Evolutionary conservation across 192 early-diverging fungal genomes (phyloP).

Genomic region (Coemansia sp.): DNA sequence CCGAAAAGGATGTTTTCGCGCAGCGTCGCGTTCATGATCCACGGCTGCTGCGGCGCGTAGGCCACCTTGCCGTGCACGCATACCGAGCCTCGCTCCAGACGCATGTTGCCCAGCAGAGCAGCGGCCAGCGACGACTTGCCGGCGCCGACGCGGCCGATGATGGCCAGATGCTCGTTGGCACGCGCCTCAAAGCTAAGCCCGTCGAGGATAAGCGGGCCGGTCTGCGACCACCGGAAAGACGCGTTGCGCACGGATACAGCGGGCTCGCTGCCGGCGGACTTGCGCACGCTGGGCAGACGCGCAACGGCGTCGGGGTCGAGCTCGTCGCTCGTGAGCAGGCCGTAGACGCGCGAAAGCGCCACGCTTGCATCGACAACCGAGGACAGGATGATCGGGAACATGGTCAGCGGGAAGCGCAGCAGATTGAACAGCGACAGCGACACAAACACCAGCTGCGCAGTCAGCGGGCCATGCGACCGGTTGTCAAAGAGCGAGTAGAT

Average conservation of each 20-base stretch:
- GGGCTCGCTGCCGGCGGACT: no score
- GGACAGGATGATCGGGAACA: conserved; percentile 30
- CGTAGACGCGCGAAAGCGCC: conserved; percentile 32
- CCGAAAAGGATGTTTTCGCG: conserved; percentile 71
- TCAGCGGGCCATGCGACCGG: conserved; percentile 46
- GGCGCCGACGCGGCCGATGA: conserved; percentile 62
- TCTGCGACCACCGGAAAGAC: conserved; percentile 35
- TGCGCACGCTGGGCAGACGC: no score
- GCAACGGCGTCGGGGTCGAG: conserved; percentile 35
- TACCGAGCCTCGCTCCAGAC: conserved; percentile 17
- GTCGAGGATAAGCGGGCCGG: no score
- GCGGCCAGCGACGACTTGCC: conserved; percentile 73
- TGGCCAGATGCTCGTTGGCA: conserved; percentile 55
- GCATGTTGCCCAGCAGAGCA: conserved; percentile 60
- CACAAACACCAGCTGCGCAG: conserved; percentile 52
- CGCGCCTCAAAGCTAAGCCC: no score
- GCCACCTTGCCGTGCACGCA: conserved; percentile 53
- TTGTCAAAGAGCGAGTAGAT: conserved; percentile 41
- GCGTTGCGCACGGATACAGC: no score
- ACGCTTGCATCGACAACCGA: conserved; percentile 45
- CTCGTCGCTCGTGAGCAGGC: conserved; percentile 37
- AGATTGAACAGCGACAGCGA: conserved; percentile 52
- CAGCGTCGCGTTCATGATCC: conserved; percentile 67
- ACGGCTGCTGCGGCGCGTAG: conserved; percentile 62
- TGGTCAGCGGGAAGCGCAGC: conserved; percentile 45